These are phyloP conservation scores for Aureobasidium sp. DNA, from an alignment of 2,329 filamentous ascomycete genomes.

Conservation along the genomic window DNA sequence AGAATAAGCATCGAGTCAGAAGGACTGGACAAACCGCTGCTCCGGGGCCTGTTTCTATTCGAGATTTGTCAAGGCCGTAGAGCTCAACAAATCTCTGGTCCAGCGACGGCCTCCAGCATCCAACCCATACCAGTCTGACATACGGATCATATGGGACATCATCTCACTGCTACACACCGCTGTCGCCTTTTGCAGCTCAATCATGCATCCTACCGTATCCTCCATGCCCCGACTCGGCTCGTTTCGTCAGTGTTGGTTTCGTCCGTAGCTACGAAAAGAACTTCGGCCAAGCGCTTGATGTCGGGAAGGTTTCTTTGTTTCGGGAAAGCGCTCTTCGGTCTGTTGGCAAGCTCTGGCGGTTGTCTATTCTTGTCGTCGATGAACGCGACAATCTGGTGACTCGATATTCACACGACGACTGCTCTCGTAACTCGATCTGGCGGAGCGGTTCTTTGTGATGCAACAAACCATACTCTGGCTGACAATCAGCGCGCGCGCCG, in stretches of 20 bases:
- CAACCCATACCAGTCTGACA: conserved; percentile 12
- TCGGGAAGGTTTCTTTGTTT: neutral
- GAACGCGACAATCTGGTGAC: conserved; percentile 4
- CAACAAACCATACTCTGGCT: neutral
- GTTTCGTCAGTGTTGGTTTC: neutral
- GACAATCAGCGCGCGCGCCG: neutral
- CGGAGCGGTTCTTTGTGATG: conserved; percentile 1
- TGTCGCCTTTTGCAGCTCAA: conserved; percentile 11
- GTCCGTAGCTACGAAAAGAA: conserved; percentile 5
- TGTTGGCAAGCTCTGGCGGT: neutral
- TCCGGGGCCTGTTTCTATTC: neutral
- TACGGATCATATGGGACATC: neutral
- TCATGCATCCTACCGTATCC: conserved; percentile 10
- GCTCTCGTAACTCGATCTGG: neutral
- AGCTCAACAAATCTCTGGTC: conserved; percentile 4
- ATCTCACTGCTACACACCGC: conserved; percentile 11
- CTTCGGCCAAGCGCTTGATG: neutral
- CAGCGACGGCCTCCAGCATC: conserved; percentile 11
- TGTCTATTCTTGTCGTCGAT: conserved; percentile 1
- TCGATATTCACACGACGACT: neutral
- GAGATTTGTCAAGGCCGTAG: conserved; percentile 8
- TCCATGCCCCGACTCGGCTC: conserved; percentile 1
- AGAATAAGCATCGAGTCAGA: neutral
- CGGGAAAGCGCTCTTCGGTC: neutral
- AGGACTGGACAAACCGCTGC: neutral